These are phyloP conservation scores for Calonectria hongkongensis DNA, from an alignment of 2,329 filamentous ascomycete genomes.

Conservation along the genomic window DNA sequence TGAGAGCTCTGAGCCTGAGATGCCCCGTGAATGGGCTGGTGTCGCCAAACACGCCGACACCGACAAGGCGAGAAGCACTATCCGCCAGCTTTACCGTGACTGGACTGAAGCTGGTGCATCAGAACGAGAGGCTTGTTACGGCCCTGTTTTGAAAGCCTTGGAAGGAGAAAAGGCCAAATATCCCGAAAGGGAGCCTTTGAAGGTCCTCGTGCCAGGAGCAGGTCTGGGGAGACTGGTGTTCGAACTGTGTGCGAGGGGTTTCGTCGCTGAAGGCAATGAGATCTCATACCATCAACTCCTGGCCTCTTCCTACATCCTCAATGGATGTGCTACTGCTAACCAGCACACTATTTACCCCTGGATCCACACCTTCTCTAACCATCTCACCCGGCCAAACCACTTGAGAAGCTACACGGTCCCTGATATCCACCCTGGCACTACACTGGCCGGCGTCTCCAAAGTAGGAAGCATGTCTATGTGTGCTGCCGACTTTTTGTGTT, in stretches of 20 bases:
- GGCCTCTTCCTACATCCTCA: conserved; percentile 85
- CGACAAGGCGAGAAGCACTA: conserved; percentile 93
- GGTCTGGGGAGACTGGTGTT: conserved; percentile 93
- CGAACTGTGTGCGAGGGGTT: conserved; percentile 85
- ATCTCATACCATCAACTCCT: conserved; percentile 98
- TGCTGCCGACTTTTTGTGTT: conserved; percentile 92
- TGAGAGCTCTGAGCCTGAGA: conserved; percentile 63
- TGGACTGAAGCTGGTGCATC: conserved; percentile 87
- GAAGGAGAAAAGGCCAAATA: conserved; percentile 64
- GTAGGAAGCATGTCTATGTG: conserved; percentile 91
- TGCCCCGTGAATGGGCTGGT: conserved; percentile 80
- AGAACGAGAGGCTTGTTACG: conserved; percentile 87
- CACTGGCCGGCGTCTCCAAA: conserved; percentile 63
- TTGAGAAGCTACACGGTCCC: conserved; percentile 84
- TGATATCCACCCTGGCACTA: conserved; percentile 82
- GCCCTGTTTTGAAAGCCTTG: conserved; percentile 81
- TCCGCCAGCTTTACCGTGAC: conserved; percentile 95
- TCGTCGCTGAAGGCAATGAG: conserved; percentile 89
- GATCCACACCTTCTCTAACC: conserved; percentile 91
- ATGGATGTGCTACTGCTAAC: conserved; percentile 75
- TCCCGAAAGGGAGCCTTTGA: conserved; percentile 66
- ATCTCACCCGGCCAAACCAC: conserved; percentile 83
- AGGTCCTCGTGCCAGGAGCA: conserved; percentile 90
- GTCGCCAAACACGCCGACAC: conserved; percentile 84
- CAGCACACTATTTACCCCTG: conserved; percentile 89